Evolutionary conservation across 2,329 filamentous ascomycete species (phyloP), one percentile per base, ranked within the genome.

Genomic region (Laburnicola sp.): DNA sequence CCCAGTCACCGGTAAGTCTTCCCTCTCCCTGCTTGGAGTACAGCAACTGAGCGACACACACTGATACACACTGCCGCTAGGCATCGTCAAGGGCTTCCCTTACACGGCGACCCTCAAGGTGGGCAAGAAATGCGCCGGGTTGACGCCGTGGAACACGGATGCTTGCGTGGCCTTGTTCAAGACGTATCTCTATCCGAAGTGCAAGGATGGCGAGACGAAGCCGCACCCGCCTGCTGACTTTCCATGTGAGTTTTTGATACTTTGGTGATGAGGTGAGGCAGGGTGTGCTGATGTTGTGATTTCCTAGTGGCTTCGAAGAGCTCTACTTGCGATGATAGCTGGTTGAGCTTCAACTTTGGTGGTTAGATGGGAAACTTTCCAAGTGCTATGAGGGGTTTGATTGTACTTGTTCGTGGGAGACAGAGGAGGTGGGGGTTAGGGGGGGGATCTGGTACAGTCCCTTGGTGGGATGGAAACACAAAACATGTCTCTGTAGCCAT

Each of bases 261-360:
- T 27, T n/a, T 38, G 23, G 2, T 6, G 27, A 25, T 26, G 36
- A 26, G 3, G 26, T 7, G 26, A 34, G 23, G 6, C 6, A 30
- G n/a, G 30, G n/a, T 5, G 9, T 25, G 4, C 16, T 11, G 4
- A 6, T 21, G 30, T 9, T 40, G 9, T 38, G 28, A 45, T 26
- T 11, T 6, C 11, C n/a, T 22, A 53, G 50, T 53, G 35, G 40
- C 40, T 2, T 45, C 42, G 22, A 23, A 26, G 21, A 8, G 10
- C 8, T 36, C 45, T 10, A 27, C 41, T 25, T 53, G 50, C 36
- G 50, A 53, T 49, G 26, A 16, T 28, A 45, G 37, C 16, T 48
- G 34, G 23, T 31, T 53, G 10, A 49, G 45, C 34, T 49, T 53
- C 37, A 53, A 53, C 40, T 42, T 53, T 23, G 50, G 50, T 25